Conservation (phyloP, 2,329 filamentous ascomycete genomes). For the Aspergillus sp. region DNA sequence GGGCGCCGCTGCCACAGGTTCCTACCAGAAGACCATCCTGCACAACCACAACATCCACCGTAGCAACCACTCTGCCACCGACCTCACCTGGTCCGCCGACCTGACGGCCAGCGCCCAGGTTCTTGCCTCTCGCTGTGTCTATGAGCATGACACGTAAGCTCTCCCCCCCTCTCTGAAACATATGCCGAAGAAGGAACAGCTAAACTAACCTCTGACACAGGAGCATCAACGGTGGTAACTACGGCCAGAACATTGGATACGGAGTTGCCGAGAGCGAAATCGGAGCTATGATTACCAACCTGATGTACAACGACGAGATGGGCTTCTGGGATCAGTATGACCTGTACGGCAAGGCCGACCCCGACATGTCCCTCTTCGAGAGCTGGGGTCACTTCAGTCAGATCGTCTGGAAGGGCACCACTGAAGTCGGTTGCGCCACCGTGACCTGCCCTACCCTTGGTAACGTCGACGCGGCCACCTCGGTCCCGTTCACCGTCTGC, state of each 20-base stretch:
- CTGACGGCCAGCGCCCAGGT: constrained; percentile 64
- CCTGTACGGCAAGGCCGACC: constrained; percentile 60
- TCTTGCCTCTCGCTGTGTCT: constrained; percentile 67
- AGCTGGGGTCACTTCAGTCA: constrained; percentile 74
- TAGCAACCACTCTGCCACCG: constrained; percentile 70
- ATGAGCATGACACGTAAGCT: constrained; percentile 71
- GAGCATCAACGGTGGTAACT: constrained; percentile 60
- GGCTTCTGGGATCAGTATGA: constrained; percentile 48
- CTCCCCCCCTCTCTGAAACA: background rate
- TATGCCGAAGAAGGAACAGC: constrained; percentile 8
- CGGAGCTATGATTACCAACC: constrained; percentile 69
- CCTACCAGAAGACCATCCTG: constrained; percentile 40
- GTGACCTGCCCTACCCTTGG: constrained; percentile 45
- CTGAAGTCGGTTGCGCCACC: constrained; percentile 62
- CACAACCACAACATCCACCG: constrained; percentile 86
- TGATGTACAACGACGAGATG: constrained; percentile 88
- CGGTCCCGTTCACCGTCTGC: constrained; percentile 78
- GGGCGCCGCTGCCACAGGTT: constrained; percentile 12
- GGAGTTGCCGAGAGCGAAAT: constrained; percentile 58
- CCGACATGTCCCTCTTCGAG: constrained; percentile 63
- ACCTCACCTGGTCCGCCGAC: constrained; percentile 63
- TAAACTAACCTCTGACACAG: constrained; percentile 15
- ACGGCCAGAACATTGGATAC: constrained; percentile 91
- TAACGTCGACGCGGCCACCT: constrained; percentile 40
- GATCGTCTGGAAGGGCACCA: constrained; percentile 67